phyloP scores from a whole-genome alignment of 2,329 filamentous ascomycete genomes.

The Monosporascus sp. region DNA sequence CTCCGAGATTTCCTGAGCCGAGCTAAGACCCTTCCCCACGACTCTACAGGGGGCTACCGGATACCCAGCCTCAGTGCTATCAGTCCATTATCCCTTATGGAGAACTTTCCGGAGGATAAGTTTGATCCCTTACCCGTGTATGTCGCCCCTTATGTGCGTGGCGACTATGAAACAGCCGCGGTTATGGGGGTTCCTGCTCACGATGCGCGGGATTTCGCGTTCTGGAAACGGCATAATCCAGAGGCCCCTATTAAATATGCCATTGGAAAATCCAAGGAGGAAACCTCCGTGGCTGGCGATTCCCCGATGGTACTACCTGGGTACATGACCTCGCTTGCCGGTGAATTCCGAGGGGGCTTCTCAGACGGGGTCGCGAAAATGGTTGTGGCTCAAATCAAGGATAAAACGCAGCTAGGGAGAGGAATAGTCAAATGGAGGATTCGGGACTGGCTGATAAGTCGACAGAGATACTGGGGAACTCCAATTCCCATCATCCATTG shows the following conservation, averaged over 20 bases:
- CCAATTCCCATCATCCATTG: constrained; percentile 90
- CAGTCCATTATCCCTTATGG: constrained; percentile 60
- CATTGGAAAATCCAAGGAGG: constrained; percentile 47
- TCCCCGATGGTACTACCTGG: constrained; percentile 63
- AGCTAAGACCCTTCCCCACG: constrained; percentile 49
- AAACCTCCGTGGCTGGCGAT: constrained; percentile 37
- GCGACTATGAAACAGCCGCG: constrained; percentile 80
- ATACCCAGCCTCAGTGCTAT: constrained; percentile 57
- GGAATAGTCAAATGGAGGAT: constrained; percentile 72
- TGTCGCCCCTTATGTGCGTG: constrained; percentile 78
- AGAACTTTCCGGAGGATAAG: constrained; percentile 43
- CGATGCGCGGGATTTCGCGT: constrained; percentile 71
- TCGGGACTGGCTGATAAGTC: constrained; percentile 84
- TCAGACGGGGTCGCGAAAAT: constrained; percentile 58
- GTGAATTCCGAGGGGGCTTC: constrained; percentile 57
- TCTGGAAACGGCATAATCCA: constrained; percentile 69
- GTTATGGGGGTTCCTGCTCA: constrained; percentile 92
- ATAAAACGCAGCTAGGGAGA: constrained; percentile 51
- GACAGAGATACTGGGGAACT: constrained; percentile 89
- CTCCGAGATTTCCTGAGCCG: constrained; percentile 65
- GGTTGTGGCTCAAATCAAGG: constrained; percentile 54
- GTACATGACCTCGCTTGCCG: constrained; percentile 61
- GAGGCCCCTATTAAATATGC: constrained; percentile 60
- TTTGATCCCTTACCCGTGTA: constrained; percentile 66
- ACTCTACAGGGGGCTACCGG: constrained; percentile 63